phyloP scores from a whole-genome alignment of 1,284 basidiomycete genomes.

The Rhodotorula sp. region DNA sequence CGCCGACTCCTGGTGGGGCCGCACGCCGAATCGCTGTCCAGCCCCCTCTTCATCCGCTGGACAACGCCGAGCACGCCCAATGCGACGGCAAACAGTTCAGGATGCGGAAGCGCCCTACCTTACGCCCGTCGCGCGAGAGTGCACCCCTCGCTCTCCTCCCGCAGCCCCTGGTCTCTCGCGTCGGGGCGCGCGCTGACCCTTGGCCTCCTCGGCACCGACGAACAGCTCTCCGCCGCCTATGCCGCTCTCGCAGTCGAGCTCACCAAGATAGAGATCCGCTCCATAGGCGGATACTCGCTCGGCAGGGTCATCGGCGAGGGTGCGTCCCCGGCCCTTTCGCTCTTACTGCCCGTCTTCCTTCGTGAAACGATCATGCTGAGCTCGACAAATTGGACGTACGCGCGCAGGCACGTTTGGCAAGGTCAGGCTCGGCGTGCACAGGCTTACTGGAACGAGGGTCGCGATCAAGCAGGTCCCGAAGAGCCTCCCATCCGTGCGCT shows the following conservation, averaged over 20 bases:
- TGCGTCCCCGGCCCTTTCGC: conserved; percentile 49
- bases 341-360: no score
- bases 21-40: background rate
- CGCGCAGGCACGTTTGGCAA: conserved; percentile 48
- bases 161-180: background rate
- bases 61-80: background rate
- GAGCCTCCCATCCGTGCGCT: conserved; percentile 66
- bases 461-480: conserved; percentile 99
- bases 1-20: background rate
- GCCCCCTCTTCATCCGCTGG: no score
- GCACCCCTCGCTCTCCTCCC: no score
- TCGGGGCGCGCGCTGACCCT: background rate
- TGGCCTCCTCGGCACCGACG: background rate
- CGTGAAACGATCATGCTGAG: conserved; percentile 2
- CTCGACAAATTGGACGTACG: conserved; percentile 24
- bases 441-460: conserved; percentile 62
- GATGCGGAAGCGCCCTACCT: no score
- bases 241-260: conserved; percentile 95
- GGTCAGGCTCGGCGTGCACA: conserved; percentile 47
- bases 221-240: conserved; percentile 87
- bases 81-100: no score
- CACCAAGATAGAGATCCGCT: conserved; percentile 79
- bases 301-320: conserved; percentile 96
- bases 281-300: conserved; percentile 93
- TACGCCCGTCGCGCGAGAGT: no score